phyloP scores from a whole-genome alignment of 352 stramenopile species.

The Blastocystis sp. region DNA sequence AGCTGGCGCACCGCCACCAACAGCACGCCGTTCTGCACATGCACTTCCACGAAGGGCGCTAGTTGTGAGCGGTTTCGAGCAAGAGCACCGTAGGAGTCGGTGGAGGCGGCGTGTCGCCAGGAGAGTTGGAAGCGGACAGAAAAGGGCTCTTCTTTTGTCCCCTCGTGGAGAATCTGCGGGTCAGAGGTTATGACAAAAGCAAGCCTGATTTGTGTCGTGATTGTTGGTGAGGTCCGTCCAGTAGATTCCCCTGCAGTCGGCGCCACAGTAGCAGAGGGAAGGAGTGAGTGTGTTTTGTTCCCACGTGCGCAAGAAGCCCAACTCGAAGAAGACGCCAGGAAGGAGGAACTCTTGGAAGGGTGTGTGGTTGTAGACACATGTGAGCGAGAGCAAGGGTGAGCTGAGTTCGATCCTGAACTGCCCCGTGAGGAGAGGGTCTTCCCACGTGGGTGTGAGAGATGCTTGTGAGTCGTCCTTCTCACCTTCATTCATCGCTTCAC shows the following conservation, averaged over 20 bases:
- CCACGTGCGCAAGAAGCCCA: neutral
- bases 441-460: neutral
- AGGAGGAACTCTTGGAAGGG: constrained; percentile 5
- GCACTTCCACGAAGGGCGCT: constrained; percentile 38
- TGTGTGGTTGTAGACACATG: constrained; percentile 22
- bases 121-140: constrained; percentile 10
- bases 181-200: neutral
- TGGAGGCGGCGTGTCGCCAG: neutral
- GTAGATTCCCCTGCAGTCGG: constrained; percentile 13
- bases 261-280: neutral
- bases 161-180: constrained; percentile 10
- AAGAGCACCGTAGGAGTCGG: neutral
- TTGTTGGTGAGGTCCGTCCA: constrained; percentile 42
- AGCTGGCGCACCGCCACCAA: constrained; percentile 32
- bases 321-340: constrained; percentile 36
- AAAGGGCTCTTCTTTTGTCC: neutral
- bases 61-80: neutral
- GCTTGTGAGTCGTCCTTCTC: neutral
- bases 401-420: neutral
- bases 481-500: too few relatives aligned
- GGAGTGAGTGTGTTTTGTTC: neutral
- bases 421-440: neutral
- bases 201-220: neutral
- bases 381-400: neutral
- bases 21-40: constrained; percentile 3